Evolutionary conservation across 441 rosid species (phyloP).

Genomic region (Populus trichocarpa): DNA sequence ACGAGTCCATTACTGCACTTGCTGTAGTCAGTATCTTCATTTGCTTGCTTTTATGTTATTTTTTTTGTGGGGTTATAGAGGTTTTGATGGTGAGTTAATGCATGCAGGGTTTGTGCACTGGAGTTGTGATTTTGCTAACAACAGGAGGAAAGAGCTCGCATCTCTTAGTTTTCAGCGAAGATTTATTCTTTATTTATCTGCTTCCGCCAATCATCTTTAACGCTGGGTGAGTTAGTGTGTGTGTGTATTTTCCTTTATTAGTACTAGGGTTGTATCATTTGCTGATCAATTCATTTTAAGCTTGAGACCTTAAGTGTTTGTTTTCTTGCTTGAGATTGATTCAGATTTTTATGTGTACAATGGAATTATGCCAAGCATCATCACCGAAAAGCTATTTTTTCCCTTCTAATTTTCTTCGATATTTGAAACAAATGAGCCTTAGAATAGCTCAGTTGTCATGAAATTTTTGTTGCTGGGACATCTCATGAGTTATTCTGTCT

Average conservation of each 20-base stretch:
- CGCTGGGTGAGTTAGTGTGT: constrained; percentile 59
- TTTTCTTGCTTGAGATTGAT: too few species aligned
- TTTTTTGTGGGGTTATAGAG: neutral
- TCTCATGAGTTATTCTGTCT: neutral
- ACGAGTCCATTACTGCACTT: constrained; percentile 92
- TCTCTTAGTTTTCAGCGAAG: constrained; percentile 86
- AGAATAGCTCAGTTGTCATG: neutral
- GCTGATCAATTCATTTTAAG: too few species aligned
- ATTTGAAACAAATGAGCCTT: neutral
- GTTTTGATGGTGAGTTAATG: constrained; percentile 11
- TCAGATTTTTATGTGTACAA: too few species aligned
- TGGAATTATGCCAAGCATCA: neutral
- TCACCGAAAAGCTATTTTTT: neutral
- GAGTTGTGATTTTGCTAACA: constrained; percentile 67
- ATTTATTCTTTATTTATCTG: constrained; percentile 88
- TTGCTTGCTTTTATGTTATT: neutral
- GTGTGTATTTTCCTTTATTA: too few species aligned
- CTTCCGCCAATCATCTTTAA: constrained; percentile 96
- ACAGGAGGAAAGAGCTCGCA: constrained; percentile 81
- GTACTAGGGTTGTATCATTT: too few species aligned
- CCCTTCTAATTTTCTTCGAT: neutral
- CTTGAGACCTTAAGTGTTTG: too few species aligned
- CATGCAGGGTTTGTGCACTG: constrained; percentile 78
- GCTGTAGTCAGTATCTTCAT: constrained; percentile 49
- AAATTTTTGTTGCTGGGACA: neutral